Percentiles rank a stretch among this genome's conserved stretches.
Conservation (phyloP, 1,139 yeast genomes). For the Kluyveromyces marxianus region DNA sequence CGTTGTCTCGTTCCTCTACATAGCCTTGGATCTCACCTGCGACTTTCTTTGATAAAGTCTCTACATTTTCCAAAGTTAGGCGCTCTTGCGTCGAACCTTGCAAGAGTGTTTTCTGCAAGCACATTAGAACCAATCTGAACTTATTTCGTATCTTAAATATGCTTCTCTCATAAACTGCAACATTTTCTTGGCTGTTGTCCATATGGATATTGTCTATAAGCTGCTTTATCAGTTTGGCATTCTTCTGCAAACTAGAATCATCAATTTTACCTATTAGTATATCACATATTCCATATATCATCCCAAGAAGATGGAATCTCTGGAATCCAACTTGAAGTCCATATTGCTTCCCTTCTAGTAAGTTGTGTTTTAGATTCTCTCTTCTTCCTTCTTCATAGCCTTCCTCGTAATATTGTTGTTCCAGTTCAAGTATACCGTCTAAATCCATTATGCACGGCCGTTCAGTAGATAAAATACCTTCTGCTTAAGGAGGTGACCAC, state of each 20-base stretch:
- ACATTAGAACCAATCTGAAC: constrained; percentile 38
- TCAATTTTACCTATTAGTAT: constrained; percentile 16
- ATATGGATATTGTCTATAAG: constrained; percentile 20
- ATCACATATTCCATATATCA: constrained; percentile 47
- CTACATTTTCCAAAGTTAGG: constrained; percentile 22
- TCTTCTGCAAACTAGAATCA: constrained; percentile 15
- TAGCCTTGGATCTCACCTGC: constrained; percentile 28
- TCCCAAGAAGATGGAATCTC: constrained; percentile 57
- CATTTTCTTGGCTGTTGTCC: constrained; percentile 42
- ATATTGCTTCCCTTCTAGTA: constrained; percentile 63
- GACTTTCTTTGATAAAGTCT: constrained; percentile 18
- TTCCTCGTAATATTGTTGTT: constrained; percentile 44
- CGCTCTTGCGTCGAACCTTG: constrained; percentile 14
- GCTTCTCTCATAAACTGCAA: constrained; percentile 40
- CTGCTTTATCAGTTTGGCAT: constrained; percentile 15
- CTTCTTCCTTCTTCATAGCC: constrained; percentile 48
- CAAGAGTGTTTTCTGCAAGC: constrained; percentile 15
- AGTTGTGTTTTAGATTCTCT: constrained; percentile 49
- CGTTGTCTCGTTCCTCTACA: constrained; percentile 19
- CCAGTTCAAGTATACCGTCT: constrained; percentile 23
- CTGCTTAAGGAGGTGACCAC: too few species aligned
- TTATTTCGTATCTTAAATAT: constrained; percentile 46
- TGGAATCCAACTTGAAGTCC: constrained; percentile 79
- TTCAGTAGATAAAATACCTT: neutral
- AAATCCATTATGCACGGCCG: constrained; percentile 15